phyloP scores from a whole-genome alignment of 2,329 filamentous ascomycete species.

The Fusarium xylarioides region DNA sequence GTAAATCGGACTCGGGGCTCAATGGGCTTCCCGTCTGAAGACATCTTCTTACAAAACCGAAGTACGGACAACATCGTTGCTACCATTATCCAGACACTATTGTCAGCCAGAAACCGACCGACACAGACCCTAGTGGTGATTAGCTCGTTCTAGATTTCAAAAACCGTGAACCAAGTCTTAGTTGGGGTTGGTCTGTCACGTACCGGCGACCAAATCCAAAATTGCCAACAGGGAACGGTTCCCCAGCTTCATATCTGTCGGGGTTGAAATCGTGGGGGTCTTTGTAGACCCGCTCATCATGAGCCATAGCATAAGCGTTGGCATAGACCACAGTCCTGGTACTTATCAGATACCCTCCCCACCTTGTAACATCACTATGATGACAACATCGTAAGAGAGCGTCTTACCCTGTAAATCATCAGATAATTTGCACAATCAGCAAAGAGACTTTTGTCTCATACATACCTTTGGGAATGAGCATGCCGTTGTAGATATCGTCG shows the following conservation, averaged over 20 bases:
- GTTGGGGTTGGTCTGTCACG: neutral
- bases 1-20: conserved; percentile 44
- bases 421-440: neutral
- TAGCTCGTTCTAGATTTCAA: neutral
- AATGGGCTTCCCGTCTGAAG: conserved; percentile 38
- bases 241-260: conserved; percentile 56
- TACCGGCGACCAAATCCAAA: conserved; percentile 49
- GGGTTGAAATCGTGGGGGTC: conserved; percentile 57
- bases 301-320: conserved; percentile 55
- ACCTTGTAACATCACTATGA: conserved; percentile 1
- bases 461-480: conserved; percentile 64
- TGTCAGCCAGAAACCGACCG: conserved; percentile 47
- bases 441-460: neutral
- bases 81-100: conserved; percentile 50
- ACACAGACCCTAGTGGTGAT: conserved; percentile 41
- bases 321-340: conserved; percentile 51
- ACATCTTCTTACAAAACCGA: conserved; percentile 41
- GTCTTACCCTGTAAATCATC: conserved; percentile 32
- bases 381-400: neutral
- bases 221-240: conserved; percentile 53
- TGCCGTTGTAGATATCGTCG: conserved; percentile 66
- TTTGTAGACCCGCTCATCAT: conserved; percentile 52
- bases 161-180: neutral
- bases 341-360: conserved; percentile 27
- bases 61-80: conserved; percentile 47